These are phyloP conservation scores for Calamus simplicifolius DNA, from an alignment of 176 grass and related monocot species.

Conservation along the genomic window DNA sequence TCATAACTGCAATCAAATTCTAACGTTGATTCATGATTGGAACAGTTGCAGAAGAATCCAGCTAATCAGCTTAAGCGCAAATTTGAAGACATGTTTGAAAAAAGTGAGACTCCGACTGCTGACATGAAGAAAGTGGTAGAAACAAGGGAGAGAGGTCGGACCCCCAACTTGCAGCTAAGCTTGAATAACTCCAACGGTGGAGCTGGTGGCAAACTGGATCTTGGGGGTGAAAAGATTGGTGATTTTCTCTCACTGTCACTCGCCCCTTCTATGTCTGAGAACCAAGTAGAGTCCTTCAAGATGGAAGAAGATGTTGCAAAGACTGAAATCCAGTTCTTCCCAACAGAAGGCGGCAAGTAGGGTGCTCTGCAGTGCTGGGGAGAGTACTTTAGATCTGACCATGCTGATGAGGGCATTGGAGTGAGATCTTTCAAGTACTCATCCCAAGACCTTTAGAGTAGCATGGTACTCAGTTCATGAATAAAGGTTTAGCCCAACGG, in stretches of 20 bases:
- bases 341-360: constrained; percentile 40
- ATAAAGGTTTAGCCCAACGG: constrained; percentile 5
- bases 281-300: background rate
- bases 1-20: too few species aligned
- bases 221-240: constrained; percentile 18
- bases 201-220: constrained; percentile 19
- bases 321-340: constrained; percentile 22
- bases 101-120: constrained; percentile 1
- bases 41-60: constrained; percentile 22
- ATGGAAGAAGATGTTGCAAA: background rate
- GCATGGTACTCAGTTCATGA: background rate
- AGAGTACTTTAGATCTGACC: constrained; percentile 99
- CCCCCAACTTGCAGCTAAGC: constrained; percentile 54
- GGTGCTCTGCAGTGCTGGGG: constrained; percentile 34
- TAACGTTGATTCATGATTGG: background rate
- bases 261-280: constrained; percentile 24
- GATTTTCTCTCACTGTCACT: constrained; percentile 53
- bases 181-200: constrained; percentile 22
- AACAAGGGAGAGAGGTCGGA: constrained; percentile 11
- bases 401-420: constrained; percentile 99
- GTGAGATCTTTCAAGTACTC: constrained; percentile 99
- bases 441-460: constrained; percentile 38
- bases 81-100: constrained; percentile 5
- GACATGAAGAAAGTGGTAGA: constrained; percentile 25
- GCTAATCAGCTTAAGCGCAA: background rate